phyloP scores from a whole-genome alignment of 768 basidiomycete genomes.

The Mycena rebaudengoi region DNA sequence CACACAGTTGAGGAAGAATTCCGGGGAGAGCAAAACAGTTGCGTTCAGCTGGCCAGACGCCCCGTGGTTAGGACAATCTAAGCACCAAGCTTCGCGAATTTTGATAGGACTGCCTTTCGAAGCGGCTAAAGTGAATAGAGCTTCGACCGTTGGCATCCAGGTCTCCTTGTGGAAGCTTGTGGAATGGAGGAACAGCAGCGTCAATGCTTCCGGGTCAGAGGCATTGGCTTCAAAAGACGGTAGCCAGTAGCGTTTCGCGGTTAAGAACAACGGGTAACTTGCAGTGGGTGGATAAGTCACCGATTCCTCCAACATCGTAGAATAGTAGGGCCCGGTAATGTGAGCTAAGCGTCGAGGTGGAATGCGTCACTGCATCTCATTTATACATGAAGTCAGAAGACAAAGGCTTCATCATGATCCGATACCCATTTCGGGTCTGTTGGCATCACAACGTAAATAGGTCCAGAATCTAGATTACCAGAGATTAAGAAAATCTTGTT shows the following conservation, averaged over 20 bases:
- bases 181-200: constrained; percentile 70
- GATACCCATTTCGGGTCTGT: too few species aligned
- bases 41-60: constrained; percentile 65
- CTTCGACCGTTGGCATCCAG: constrained; percentile 68
- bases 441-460: too few species aligned
- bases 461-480: too few species aligned
- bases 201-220: constrained; percentile 54
- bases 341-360: too few species aligned
- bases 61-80: constrained; percentile 81
- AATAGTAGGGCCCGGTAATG: too few species aligned
- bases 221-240: constrained; percentile 46
- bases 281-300: constrained; percentile 47
- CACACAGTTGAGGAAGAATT: constrained; percentile 58
- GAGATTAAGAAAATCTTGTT: too few species aligned
- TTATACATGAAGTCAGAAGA: too few species aligned
- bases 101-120: constrained; percentile 33
- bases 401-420: too few species aligned
- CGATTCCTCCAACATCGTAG: constrained; percentile 21
- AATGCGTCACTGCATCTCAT: too few species aligned
- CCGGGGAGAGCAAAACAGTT: constrained; percentile 49
- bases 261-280: constrained; percentile 58
- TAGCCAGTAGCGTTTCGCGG: constrained; percentile 67
- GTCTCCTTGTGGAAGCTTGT: constrained; percentile 82
- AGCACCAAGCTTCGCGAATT: constrained; percentile 69
- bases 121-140: constrained; percentile 49